Conservation (phyloP, 371 early-diverging fungal species). For the Choanephora cucurbitarum region DNA sequence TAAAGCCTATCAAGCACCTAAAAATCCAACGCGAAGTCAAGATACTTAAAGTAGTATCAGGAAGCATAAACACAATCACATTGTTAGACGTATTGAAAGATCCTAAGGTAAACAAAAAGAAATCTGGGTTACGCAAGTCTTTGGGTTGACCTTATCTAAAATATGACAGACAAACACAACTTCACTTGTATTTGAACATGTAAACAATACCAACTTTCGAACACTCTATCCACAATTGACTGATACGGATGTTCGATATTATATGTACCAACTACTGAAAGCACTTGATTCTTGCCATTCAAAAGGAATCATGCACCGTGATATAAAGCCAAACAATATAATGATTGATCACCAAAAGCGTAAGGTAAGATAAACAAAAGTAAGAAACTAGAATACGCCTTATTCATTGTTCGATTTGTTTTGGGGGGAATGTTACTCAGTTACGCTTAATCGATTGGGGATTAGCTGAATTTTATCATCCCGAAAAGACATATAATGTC, state of each 20-base stretch:
- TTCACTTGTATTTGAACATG: slow-evolving; percentile 94
- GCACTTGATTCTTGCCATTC: slow-evolving; percentile 98
- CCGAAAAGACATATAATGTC: slow-evolving; percentile 95
- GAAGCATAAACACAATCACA: slow-evolving; percentile 92
- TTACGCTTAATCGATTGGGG: slow-evolving; percentile 99
- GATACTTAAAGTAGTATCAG: slow-evolving; percentile 93
- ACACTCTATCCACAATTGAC: slow-evolving; percentile 71
- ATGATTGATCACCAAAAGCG: slow-evolving; percentile 97
- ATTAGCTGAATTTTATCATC: slow-evolving; percentile 99
- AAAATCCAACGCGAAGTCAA: slow-evolving; percentile 99
- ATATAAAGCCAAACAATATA: slow-evolving; percentile 99
- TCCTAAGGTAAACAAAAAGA: slow-evolving; percentile 63
- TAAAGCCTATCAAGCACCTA: slow-evolving; percentile 98
- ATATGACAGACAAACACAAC: slow-evolving; percentile 89
- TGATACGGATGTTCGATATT: slow-evolving; percentile 92
- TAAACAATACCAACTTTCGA: slow-evolving; percentile 79
- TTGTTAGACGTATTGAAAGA: slow-evolving; percentile 96
- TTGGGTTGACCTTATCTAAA: too few species aligned
- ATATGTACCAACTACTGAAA: slow-evolving; percentile 94
- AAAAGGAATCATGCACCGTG: slow-evolving; percentile 99
- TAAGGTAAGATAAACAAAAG: slow-evolving; percentile 62
- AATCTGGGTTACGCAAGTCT: too few species aligned
- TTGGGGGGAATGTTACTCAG: slow-evolving; percentile 30
- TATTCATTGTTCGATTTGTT: too few species aligned
- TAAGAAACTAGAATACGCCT: too few species aligned